Conservation (phyloP, 352 stramenopile genomes). For the Pythium periplocum region DNA sequence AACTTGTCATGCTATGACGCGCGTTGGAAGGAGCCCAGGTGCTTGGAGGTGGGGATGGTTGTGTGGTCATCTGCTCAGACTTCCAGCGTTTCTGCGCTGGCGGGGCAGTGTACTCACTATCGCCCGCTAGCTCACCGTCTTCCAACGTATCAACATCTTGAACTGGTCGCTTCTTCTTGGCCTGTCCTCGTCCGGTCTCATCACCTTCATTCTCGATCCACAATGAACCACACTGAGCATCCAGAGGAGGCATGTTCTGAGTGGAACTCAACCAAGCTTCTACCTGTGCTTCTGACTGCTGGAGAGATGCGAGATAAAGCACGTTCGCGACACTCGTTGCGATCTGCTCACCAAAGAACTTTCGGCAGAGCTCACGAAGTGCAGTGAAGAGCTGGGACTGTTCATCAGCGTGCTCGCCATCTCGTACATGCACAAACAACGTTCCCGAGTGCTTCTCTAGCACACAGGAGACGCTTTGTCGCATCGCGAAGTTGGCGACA, state of each 20-base stretch:
- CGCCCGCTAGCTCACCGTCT: slow-evolving; percentile 30
- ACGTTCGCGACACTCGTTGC: slow-evolving; percentile 59
- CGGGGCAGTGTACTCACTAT: no score
- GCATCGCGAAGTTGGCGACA: slow-evolving; percentile 24
- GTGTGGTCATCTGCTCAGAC: slow-evolving; percentile 5
- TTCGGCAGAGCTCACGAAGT: slow-evolving; percentile 51
- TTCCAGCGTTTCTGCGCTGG: slow-evolving; percentile 6
- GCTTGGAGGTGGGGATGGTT: not conserved
- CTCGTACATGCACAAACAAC: no score
- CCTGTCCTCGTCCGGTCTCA: no score
- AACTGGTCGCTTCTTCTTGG: slow-evolving; percentile 1
- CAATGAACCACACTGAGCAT: slow-evolving; percentile 9
- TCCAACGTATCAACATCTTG: slow-evolving; percentile 18
- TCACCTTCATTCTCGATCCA: slow-evolving; percentile 24
- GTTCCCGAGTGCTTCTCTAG: slow-evolving; percentile 24
- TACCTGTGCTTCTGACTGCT: slow-evolving; percentile 20
- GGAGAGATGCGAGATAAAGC: slow-evolving; percentile 66
- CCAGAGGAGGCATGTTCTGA: slow-evolving; percentile 46
- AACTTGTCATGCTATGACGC: no score
- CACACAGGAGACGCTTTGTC: slow-evolving; percentile 31
- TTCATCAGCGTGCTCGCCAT: not conserved
- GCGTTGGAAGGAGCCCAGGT: no score
- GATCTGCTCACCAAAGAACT: slow-evolving; percentile 40
- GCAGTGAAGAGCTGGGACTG: slow-evolving; percentile 31
- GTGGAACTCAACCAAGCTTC: slow-evolving; percentile 64